Evolutionary conservation across 306 rosid genomes (phyloP), one percentile per base, ranked within the genome.

Genomic region (Luffa aegyptiaca): DNA sequence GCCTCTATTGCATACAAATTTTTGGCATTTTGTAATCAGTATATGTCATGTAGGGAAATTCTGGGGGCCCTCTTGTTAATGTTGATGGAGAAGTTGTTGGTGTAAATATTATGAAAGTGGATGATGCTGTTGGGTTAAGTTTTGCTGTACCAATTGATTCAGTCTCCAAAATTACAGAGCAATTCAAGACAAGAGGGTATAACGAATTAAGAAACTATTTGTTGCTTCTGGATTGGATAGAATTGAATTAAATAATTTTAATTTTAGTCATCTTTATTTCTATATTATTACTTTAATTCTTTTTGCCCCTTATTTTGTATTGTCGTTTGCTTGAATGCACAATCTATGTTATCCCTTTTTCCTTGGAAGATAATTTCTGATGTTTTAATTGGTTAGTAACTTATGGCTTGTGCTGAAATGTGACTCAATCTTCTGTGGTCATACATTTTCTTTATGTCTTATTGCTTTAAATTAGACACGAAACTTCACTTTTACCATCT

Each of bases 1-100:
- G 63, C 59, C 62, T 9, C 64, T 46, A 65, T 12, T 46, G 6
- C 13, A 73, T 21, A 11, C 58, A 51, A 31, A 73, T 6, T 16
- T 36, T 14, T 49, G 61, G 21, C 78, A 26, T 51, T 17, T 4
- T 51, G 16, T 49, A 11, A 26, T 73, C 46, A 16, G n/a, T 73
- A 14, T 42, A 71, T 59, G 12, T 77, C 87, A 68, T 80, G 61
- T 84, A 95, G 97, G 99, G 97, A 45, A 95, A 89, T 87, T 95
- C 97, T 80, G 99, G 99, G 77, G 97, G 97, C 8, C 97, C 99
- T 44, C 90, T 95, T 76, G 93, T 91, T 64, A 91, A 95, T 86
- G 81, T 91, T 80, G 97, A 95, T 78, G 99, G 97, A 57, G 97
- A 95, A 86, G 88, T 95, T 73, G 85, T 93, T 77, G 99, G 99